These are phyloP conservation scores for Paratinospora sagittata DNA, from an alignment of 164 flowering plant species.

Conservation along the genomic window DNA sequence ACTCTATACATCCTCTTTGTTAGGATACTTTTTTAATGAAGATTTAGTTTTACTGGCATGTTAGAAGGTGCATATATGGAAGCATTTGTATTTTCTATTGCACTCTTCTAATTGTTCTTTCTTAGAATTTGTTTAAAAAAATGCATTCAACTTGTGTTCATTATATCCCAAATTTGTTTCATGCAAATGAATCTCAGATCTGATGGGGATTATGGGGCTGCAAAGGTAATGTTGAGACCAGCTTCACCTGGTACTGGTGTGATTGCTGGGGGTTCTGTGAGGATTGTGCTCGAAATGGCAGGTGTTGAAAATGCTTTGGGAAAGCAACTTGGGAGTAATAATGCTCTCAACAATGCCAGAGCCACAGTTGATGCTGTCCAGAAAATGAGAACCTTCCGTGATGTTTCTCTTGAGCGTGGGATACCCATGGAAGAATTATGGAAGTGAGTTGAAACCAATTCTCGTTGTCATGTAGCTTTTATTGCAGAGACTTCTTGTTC, in stretches of 20 bases:
- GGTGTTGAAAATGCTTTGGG: conserved; percentile 95
- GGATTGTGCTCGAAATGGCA: conserved; percentile 89
- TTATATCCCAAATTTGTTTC: background rate
- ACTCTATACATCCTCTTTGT: too few relatives aligned
- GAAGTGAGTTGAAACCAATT: conserved; percentile 44
- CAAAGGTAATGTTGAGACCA: conserved; percentile 97
- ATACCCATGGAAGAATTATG: conserved; percentile 97
- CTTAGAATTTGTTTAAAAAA: background rate
- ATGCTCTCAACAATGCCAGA: conserved; percentile 93
- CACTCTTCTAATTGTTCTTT: background rate
- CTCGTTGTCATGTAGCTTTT: conserved; percentile 1
- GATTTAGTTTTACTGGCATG: background rate
- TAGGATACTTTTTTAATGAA: too few relatives aligned
- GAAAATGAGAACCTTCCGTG: conserved; percentile 74
- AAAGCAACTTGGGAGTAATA: conserved; percentile 85
- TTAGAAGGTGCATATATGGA: too few relatives aligned
- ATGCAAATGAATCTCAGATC: conserved; percentile 37
- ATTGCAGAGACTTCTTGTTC: background rate
- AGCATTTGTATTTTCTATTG: background rate
- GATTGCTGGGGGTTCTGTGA: conserved; percentile 93
- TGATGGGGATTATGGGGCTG: conserved; percentile 90
- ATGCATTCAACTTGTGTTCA: background rate
- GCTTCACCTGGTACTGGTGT: conserved; percentile 98
- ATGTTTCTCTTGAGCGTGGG: conserved; percentile 79
- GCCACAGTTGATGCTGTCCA: conserved; percentile 77